Percentiles rank a stretch among this genome's conserved stretches.
These are phyloP conservation scores for Fusarium subtropicale DNA, from an alignment of 2,329 filamentous ascomycete species.

Conservation along the genomic window DNA sequence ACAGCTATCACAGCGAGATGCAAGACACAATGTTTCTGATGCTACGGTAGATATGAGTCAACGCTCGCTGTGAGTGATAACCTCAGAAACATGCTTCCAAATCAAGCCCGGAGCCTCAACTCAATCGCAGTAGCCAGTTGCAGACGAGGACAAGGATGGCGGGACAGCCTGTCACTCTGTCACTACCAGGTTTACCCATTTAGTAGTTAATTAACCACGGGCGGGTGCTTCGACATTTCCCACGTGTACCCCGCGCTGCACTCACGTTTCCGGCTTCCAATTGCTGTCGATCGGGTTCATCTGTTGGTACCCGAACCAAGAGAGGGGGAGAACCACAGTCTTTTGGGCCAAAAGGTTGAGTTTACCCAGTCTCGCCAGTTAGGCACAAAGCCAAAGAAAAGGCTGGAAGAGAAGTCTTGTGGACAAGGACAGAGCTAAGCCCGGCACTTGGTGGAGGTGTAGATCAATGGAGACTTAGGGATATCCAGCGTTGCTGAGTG, in stretches of 20 bases:
- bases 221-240: slow-evolving; percentile 33
- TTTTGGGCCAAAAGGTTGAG: slow-evolving; percentile 28
- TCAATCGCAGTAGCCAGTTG: slow-evolving; percentile 23
- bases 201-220: slow-evolving; percentile 1
- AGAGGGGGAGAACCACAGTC: slow-evolving; percentile 3
- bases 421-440: slow-evolving; percentile 16
- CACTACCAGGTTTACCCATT: slow-evolving; percentile 9
- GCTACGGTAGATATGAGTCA: slow-evolving; percentile 30
- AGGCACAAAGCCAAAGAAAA: slow-evolving; percentile 30
- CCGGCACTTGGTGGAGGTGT: slow-evolving; percentile 40
- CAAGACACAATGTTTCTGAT: background rate
- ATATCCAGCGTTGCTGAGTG: background rate
- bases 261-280: slow-evolving; percentile 16
- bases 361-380: slow-evolving; percentile 27
- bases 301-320: slow-evolving; percentile 36
- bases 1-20: background rate
- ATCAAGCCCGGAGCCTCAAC: slow-evolving; percentile 28
- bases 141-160: slow-evolving; percentile 26
- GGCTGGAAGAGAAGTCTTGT: slow-evolving; percentile 1
- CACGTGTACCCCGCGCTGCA: slow-evolving; percentile 43
- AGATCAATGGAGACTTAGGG: slow-evolving; percentile 36
- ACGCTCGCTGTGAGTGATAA: slow-evolving; percentile 7
- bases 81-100: slow-evolving; percentile 1
- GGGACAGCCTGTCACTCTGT: slow-evolving; percentile 8
- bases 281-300: slow-evolving; percentile 33